Evolutionary conservation across 1,284 basidiomycete genomes (phyloP).

Genomic region (Trichosporon faecale): DNA sequence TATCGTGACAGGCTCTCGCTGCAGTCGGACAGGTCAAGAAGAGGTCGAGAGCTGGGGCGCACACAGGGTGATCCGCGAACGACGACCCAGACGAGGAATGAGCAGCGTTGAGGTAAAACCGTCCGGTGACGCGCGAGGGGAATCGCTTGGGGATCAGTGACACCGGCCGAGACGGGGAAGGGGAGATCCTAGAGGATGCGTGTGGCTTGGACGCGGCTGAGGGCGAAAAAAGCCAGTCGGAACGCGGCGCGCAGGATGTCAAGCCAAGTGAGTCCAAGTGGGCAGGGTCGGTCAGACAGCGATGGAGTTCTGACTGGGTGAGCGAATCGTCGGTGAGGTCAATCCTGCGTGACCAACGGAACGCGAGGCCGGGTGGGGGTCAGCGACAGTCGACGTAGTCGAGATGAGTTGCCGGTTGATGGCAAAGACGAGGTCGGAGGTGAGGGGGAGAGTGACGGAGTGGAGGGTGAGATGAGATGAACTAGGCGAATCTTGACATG

Average conservation of each 20-base stretch:
- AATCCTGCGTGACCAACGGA: not conserved
- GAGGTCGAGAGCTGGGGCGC: not conserved
- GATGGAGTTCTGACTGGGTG: not conserved
- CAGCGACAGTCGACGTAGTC: not conserved
- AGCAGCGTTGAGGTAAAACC: not conserved
- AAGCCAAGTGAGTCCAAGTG: not conserved
- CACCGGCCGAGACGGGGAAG: not conserved
- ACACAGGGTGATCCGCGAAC: not conserved
- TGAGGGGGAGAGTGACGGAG: not conserved
- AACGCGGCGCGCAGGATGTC: not conserved
- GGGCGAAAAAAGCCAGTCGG: not conserved
- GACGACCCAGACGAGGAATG: slow-evolving; percentile 1
- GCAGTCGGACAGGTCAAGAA: not conserved
- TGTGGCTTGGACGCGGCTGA: not conserved
- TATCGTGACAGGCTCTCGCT: not conserved
- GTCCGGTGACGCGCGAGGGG: not conserved
- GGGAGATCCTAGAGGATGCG: not conserved
- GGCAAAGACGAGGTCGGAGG: not conserved
- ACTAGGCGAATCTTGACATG: not conserved
- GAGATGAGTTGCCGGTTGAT: not conserved
- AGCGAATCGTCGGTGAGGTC: not conserved
- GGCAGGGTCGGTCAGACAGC: not conserved
- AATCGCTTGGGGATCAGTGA: not conserved
- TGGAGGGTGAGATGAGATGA: not conserved
- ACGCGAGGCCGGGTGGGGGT: not conserved